Evolutionary conservation across 2,329 filamentous ascomycete species (phyloP).

Genomic region (Monosporascus sp.): DNA sequence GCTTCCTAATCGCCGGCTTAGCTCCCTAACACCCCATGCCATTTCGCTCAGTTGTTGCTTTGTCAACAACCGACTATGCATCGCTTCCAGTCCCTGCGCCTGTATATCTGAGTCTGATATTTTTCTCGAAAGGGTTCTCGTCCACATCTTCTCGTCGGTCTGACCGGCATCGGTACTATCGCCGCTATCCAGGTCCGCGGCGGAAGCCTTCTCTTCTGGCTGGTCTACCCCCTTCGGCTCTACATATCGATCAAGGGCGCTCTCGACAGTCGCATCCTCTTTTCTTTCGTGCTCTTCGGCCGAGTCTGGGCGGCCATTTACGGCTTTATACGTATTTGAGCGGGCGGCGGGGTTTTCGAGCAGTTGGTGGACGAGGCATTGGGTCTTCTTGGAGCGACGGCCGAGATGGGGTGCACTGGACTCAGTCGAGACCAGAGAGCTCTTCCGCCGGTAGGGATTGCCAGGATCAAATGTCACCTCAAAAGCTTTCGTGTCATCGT

Average conservation of each 20-base stretch:
- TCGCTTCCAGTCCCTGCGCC: conserved; percentile 20
- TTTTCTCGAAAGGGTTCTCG: conserved; percentile 38
- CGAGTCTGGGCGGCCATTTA: conserved; percentile 14
- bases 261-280: conserved; percentile 20
- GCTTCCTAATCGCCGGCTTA: conserved; percentile 79
- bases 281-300: conserved; percentile 2
- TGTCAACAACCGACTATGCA: conserved; percentile 71
- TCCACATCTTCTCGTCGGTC: conserved; percentile 52
- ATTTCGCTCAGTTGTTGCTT: conserved; percentile 95
- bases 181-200: conserved; percentile 36
- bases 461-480: conserved; percentile 59
- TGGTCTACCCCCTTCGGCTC: conserved; percentile 29
- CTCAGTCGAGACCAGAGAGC: conserved; percentile 54
- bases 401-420: conserved; percentile 30
- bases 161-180: conserved; percentile 43
- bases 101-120: conserved; percentile 35
- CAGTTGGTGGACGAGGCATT: conserved; percentile 62
- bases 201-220: conserved; percentile 2
- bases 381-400: conserved; percentile 36
- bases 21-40: conserved; percentile 89
- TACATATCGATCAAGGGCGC: conserved; percentile 23
- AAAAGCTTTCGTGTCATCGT: conserved; percentile 45
- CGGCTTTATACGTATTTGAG: conserved; percentile 32
- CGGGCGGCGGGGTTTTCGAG: conserved; percentile 41
- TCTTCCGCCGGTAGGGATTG: conserved; percentile 60